Percentiles rank a stretch among this genome's conserved stretches.
Conservation (phyloP, 345 rosid species). For the Syzygium grande region DNA sequence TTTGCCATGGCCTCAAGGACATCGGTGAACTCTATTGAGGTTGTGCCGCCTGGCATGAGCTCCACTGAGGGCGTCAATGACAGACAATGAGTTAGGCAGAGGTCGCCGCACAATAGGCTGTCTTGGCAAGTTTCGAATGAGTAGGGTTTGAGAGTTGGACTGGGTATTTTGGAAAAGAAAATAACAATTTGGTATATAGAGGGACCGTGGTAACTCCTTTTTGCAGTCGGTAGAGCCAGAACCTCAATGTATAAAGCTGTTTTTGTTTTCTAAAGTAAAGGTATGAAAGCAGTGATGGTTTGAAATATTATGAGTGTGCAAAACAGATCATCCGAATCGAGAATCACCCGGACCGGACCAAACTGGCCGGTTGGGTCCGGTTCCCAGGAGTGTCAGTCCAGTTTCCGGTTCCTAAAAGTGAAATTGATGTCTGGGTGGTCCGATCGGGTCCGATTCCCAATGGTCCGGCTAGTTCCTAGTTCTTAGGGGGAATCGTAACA, state of each 20-base stretch:
- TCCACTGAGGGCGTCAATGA: background rate
- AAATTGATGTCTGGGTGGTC: no score
- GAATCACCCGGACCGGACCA: no score
- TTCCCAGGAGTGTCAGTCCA: no score
- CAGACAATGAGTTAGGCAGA: background rate
- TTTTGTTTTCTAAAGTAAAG: background rate
- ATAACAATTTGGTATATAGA: background rate
- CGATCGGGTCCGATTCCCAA: no score
- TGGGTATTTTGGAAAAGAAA: background rate
- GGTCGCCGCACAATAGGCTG: background rate
- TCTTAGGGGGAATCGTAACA: no score
- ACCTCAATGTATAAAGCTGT: background rate
- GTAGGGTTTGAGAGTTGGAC: background rate
- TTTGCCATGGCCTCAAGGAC: background rate
- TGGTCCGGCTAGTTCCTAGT: no score
- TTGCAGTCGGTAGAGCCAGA: background rate
- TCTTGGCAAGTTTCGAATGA: background rate
- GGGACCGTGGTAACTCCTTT: background rate
- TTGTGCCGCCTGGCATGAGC: background rate
- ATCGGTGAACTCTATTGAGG: background rate
- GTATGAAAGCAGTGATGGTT: background rate
- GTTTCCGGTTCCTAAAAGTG: no score
- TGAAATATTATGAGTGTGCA: background rate
- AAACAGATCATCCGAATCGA: no score
- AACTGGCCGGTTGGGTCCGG: no score